Evolutionary conservation across 495 filamentous ascomycete species (phyloP), one percentile per base, ranked within the genome.

Genomic region (Lasiosphaeria hispida): DNA sequence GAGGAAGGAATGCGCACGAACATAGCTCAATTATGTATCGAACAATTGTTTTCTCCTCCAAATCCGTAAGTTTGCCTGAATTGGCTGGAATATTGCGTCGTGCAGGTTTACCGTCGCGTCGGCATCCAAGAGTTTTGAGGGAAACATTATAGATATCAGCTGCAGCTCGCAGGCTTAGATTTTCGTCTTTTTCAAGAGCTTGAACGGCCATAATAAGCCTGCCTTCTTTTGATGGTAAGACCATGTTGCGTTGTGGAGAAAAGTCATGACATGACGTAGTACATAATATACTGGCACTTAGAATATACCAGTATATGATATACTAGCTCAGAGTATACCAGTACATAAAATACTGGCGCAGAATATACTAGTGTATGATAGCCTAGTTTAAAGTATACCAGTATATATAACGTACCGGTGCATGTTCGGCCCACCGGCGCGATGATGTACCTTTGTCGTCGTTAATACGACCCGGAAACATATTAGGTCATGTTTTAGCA

Each of bases 111-210:
- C 43, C 43, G 17, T 15, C 43, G n/a, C 4, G 17, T 47, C 43
- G 43, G 18, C 41, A 14, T 6, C 41, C 10, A 14, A 43, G 41
- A 6, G 10, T n/a, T n/a, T n/a, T n/a, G n/a, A n/a, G n/a, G n/a
- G n/a, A n/a, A 8, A 43, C n/a, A 10, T 43, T 14, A 15, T 43
- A 43, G 41, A 43, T 43, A 14, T 43, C 17, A 11, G 41, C 41
- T 43, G 41, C 41, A 43, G 41, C 41, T 43, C 41, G 41, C 17
- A 43, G 10, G 41, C 41, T 43, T 43, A 43, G 41, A 8, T 47
- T 44, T 44, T 10, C 10, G 42, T 44, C 42, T 10, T 17, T 10
- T 44, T 44, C 6, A 17, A 44, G 8, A 44, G 42, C 42, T 10
- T 44, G 7, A 7, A 44, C 10, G 11, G 42, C 42, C 7, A 7